Percentiles rank a stretch among this genome's conserved stretches.
phyloP scores from a whole-genome alignment of 805 yeast species.

The Sungouiozyma intestinalis region DNA sequence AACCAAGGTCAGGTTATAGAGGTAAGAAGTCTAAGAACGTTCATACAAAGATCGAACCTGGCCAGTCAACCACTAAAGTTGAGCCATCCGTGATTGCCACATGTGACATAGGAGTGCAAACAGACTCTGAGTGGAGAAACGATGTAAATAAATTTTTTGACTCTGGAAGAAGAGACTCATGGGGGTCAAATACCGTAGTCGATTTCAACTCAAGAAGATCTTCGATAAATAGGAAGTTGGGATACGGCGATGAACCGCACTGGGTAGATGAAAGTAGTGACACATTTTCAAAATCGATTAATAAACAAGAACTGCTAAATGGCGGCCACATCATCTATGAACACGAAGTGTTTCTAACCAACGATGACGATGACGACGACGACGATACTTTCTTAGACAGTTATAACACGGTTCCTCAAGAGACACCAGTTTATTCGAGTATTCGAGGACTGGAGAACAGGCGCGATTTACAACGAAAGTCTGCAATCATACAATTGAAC shows the following conservation, averaged over 20 bases:
- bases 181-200: not conserved
- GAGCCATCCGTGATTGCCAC: not conserved
- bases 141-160: no score
- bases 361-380: not conserved
- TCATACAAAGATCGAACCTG: not conserved
- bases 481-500: not conserved
- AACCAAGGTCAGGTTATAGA: not conserved
- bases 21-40: not conserved
- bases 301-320: no score
- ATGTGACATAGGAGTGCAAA: not conserved
- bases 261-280: no score
- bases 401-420: not conserved
- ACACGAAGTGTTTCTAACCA: not conserved
- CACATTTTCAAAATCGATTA: no score
- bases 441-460: not conserved
- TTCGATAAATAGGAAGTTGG: not conserved
- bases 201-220: not conserved
- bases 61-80: not conserved
- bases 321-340: no score
- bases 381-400: not conserved
- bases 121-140: not conserved
- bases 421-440: not conserved
- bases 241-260: not conserved
- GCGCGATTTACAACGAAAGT: not conserved
- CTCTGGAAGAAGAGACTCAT: not conserved